Conservation (phyloP, 2,329 filamentous ascomycete species). For the Aphanoascus verrucosus region DNA sequence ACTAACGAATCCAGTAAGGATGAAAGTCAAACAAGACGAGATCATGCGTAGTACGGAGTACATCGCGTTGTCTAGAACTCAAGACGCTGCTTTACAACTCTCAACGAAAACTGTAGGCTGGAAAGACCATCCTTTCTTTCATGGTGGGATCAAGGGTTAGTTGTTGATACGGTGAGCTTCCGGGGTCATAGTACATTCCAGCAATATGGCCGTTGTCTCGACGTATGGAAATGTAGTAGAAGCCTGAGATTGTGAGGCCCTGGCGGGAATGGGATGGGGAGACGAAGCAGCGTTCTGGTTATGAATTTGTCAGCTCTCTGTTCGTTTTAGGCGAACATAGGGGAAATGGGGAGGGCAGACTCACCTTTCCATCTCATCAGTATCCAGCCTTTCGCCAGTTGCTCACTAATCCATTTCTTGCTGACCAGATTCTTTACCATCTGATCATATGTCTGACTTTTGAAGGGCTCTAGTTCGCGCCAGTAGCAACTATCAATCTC, state of each 20-base stretch:
- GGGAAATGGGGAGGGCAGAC: conserved; percentile 12
- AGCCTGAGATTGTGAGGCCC: conserved; percentile 42
- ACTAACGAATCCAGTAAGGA: too few species aligned
- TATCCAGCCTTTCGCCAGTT: conserved; percentile 37
- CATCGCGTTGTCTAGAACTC: too few species aligned
- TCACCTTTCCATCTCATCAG: conserved; percentile 44
- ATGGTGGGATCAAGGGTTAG: conserved; percentile 34
- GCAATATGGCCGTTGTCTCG: conserved; percentile 38
- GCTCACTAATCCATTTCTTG: conserved; percentile 35
- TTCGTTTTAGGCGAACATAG: neutral
- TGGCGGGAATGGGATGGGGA: conserved; percentile 37
- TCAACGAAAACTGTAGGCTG: conserved; percentile 33
- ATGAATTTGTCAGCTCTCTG: neutral
- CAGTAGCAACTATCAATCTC: conserved; percentile 41
- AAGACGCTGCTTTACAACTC: conserved; percentile 17
- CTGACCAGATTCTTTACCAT: conserved; percentile 37
- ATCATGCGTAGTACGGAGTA: neutral
- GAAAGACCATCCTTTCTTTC: conserved; percentile 31
- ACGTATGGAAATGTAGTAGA: conserved; percentile 41
- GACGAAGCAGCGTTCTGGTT: conserved; percentile 39
- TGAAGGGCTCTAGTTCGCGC: conserved; percentile 40
- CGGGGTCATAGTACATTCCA: conserved; percentile 41
- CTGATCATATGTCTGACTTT: conserved; percentile 35
- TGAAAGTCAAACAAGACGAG: too few species aligned
- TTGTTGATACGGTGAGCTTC: conserved; percentile 41